Percentiles rank a stretch among this genome's conserved stretches.
phyloP scores from a whole-genome alignment of 2,329 filamentous ascomycete species.

The Hymenoscyphus scutula region DNA sequence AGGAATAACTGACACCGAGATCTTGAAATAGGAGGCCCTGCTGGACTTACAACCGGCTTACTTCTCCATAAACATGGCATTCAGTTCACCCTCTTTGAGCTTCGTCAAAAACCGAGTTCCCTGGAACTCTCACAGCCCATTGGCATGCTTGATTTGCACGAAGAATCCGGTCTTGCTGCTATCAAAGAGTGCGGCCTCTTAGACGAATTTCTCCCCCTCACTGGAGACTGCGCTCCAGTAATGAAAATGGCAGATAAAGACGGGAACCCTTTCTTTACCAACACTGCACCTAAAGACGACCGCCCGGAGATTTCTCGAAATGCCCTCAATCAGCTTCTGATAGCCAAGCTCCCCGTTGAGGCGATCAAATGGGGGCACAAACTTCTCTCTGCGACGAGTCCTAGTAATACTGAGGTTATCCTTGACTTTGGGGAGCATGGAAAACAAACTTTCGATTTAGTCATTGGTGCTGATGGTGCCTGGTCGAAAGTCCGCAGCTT shows the following conservation, averaged over 20 bases:
- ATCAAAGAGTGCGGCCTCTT: constrained; percentile 45
- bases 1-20: no score
- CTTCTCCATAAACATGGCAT: constrained; percentile 15
- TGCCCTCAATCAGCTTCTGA: constrained; percentile 17
- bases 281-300: background rate
- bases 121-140: constrained; percentile 15
- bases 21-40: constrained; percentile 17
- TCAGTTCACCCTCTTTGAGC: constrained; percentile 24
- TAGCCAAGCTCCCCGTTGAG: constrained; percentile 4
- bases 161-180: constrained; percentile 44
- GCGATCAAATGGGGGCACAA: constrained; percentile 41
- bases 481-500: constrained; percentile 41
- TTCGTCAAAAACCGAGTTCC: constrained; percentile 9
- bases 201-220: constrained; percentile 41
- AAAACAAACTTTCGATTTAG: constrained; percentile 37
- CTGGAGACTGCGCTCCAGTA: constrained; percentile 26
- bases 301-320: constrained; percentile 19
- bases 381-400: constrained; percentile 30
- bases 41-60: constrained; percentile 17
- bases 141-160: constrained; percentile 52
- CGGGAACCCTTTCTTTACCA: constrained; percentile 16
- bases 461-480: constrained; percentile 43
- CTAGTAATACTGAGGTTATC: background rate
- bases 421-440: background rate
- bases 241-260: constrained; percentile 42